Evolutionary conservation across 345 rosid species (phyloP), one percentile per base, ranked within the genome.

Genomic region (Turnera subulata): DNA sequence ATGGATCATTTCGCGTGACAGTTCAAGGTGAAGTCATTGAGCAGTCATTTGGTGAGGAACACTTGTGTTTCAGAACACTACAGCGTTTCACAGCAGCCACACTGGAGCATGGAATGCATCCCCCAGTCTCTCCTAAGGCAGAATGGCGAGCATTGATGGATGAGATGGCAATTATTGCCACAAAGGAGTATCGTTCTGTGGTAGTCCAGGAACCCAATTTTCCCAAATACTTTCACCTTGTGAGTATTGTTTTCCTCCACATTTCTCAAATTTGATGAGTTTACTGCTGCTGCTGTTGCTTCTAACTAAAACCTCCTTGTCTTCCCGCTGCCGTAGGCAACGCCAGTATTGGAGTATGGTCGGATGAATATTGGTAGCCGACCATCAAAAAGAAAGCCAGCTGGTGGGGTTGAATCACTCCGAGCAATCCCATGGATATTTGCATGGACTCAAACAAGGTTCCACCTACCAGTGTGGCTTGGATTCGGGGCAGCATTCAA

Each of bases 351-450:
- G 79, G 96, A 90, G 79, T 94, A 88, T 55, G 99, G 99, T 55
- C 78, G 97, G 56, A 85, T 94, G 97, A 94, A 94, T 77, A 90
- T 90, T 16, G 99, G 97, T 51, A 94, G 99, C 44, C 80, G 97
- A 54, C 99, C 97, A 45, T 86, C 99, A 37, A 94, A 88, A 82
- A 58, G 97, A 69, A 90, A 88, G 78, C 99, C 97, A 16, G 88
- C 96, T 26, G 97, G 99, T 21, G 99, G 99, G 35, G 90, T 93
- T 0, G 96, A 90, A 69, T 81, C 97, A 45, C 92, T 94, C 11
- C 86, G 97, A 55, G 97, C 97, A 43, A 93, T 93, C 72, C 97
- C 99, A 24, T 90, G 96, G 97, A 90, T 94, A 59, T 94, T 94
- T 76, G 97, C 89, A 1, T 94, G 97, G 99, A 90, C 96, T 0